Conservation (phyloP, 106 monocot genomes). For the Allium cepa region DNA sequence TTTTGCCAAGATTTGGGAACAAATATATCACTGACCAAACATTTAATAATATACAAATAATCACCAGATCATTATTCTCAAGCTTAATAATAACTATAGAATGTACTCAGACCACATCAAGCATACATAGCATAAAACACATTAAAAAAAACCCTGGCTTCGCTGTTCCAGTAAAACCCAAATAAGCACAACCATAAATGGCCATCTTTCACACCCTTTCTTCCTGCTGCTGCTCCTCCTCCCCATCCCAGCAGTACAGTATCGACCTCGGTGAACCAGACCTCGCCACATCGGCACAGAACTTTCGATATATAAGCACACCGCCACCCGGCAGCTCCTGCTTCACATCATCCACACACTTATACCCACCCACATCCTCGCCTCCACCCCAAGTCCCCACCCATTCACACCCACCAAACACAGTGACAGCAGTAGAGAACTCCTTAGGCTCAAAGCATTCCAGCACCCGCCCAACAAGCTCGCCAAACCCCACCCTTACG, state of each 20-base stretch:
- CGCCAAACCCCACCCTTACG: neutral
- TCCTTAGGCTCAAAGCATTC: conserved; percentile 25
- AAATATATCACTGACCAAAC: no score
- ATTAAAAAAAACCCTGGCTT: neutral
- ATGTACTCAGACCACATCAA: neutral
- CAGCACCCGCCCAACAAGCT: conserved; percentile 27
- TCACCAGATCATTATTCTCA: no score
- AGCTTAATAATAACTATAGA: no score
- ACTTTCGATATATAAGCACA: conserved; percentile 26
- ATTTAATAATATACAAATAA: no score
- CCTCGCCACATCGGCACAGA: conserved; percentile 2
- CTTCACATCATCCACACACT: conserved; percentile 10
- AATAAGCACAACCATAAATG: no score
- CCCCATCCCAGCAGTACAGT: conserved; percentile 32
- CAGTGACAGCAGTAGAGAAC: conserved; percentile 36
- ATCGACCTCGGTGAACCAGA: conserved; percentile 27
- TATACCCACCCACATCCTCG: conserved; percentile 12
- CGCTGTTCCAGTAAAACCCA: no score
- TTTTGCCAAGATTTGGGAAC: no score
- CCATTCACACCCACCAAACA: conserved; percentile 18
- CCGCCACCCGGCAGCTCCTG: conserved; percentile 27
- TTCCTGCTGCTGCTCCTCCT: conserved; percentile 5
- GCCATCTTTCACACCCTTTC: conserved; percentile 3
- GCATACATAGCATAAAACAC: neutral
- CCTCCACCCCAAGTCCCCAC: conserved; percentile 22